Evolutionary conservation across 2,329 filamentous ascomycete species (phyloP).

Genomic region (Cercospora sp.): DNA sequence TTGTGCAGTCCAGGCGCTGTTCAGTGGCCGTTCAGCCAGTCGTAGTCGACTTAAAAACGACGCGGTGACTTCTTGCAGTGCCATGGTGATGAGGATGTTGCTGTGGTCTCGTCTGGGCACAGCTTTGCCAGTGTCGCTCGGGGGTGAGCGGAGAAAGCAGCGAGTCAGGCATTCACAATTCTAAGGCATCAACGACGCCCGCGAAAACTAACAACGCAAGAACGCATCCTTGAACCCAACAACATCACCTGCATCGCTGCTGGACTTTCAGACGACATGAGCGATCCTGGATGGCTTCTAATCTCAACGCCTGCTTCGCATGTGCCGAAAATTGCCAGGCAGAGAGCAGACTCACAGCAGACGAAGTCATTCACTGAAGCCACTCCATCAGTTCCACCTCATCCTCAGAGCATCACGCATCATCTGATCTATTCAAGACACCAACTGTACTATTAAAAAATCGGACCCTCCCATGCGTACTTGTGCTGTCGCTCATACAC

Average conservation of each 20-base stretch:
- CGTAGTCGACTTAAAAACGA: constrained; percentile 34
- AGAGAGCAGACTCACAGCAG: neutral
- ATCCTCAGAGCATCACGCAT: neutral
- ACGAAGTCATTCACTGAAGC: neutral
- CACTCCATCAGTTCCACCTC: neutral
- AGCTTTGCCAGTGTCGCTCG: neutral
- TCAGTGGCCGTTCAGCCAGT: constrained; percentile 23
- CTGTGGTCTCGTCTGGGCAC: neutral
- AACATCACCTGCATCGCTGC: neutral
- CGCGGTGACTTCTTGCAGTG: constrained; percentile 36
- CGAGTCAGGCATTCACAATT: neutral
- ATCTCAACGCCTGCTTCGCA: no score
- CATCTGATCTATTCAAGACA: neutral
- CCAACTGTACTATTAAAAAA: neutral
- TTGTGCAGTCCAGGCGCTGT: constrained; percentile 29
- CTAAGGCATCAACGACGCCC: neutral
- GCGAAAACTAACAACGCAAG: neutral
- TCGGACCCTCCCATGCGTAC: neutral
- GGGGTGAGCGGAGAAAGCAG: neutral
- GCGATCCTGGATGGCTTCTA: no score
- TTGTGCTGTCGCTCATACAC: neutral
- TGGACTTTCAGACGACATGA: neutral
- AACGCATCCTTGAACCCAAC: neutral
- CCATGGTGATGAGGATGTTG: constrained; percentile 28
- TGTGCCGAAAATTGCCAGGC: neutral